Evolutionary conservation across 2,329 filamentous ascomycete species (phyloP), one percentile per base, ranked within the genome.

Genomic region (Claviceps spartinae): DNA sequence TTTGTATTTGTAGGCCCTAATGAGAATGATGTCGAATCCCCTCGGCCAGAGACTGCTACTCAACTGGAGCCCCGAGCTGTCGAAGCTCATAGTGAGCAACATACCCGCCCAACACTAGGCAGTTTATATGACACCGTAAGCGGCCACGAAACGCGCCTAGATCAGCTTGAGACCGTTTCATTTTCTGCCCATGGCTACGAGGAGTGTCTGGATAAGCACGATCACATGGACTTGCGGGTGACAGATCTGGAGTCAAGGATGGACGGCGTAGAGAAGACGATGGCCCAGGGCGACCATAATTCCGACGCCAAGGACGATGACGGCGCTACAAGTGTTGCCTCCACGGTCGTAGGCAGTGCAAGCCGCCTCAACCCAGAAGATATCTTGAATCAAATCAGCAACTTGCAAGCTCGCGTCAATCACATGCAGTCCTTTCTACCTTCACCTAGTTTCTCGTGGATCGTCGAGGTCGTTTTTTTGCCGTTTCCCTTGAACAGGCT

Each of bases 401-500:
- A 64, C 6, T 63, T 81, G 1, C 72, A 75, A 56, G 69, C 72
- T 3, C 74, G 77, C 55, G 67, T 81, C 48, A 65, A 70, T 34
- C 71, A 77, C 44, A 70, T 87, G 9, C 82, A 85, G 63, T 73
- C 75, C 5, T 69, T 76, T 9, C 65, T 81, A 34, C 85, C 86
- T n/a, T 81, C 83, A 0, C 71, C 72, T 30, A 66, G 68, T 43
- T 73, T 78, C 42, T 83, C 85, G 0, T 89, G 85, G 83, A 78
- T 85, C 57, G 70, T 91, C 1, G 85, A 90, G 61, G 82, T 90
- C 4, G 80, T 90, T 1, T 80, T 89, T 53, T 64, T 90, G 7
- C 86, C 86, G 1, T 91, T 87, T 63, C 72, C 75, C 1, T 66
- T 81, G 6, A 77, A 74, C 57, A 73, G 71, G 22, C 59, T 82